These are phyloP conservation scores for Ustilago xerochloae DNA, from an alignment of 1,284 basidiomycete genomes.

Conservation along the genomic window DNA sequence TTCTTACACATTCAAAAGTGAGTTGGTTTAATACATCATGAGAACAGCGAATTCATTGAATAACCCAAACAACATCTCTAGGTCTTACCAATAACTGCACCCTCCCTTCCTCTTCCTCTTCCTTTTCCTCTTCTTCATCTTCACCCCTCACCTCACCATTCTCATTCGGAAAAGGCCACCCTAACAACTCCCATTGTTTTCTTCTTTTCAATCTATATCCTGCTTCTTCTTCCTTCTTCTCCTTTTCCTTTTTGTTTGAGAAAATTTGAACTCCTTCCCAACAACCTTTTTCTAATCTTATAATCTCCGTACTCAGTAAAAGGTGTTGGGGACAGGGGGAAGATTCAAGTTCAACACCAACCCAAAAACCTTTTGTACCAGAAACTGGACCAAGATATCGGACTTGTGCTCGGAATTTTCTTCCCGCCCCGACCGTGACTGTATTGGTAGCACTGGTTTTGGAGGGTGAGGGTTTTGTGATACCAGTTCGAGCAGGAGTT, in stretches of 20 bases:
- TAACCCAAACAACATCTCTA: slow-evolving; percentile 52
- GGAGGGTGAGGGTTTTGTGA: background rate
- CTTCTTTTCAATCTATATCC: background rate
- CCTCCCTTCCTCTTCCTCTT: background rate
- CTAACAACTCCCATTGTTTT: background rate
- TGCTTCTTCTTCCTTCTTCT: background rate
- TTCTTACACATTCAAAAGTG: no score
- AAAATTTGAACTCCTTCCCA: slow-evolving; percentile 84
- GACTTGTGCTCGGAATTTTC: slow-evolving; percentile 43
- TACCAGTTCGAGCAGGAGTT: background rate
- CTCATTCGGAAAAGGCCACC: no score
- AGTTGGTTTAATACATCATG: background rate
- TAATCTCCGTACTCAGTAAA: background rate
- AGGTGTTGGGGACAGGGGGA: slow-evolving; percentile 8
- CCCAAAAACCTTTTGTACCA: slow-evolving; percentile 37
- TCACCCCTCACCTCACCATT: no score
- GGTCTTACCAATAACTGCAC: slow-evolving; percentile 45
- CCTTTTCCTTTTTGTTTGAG: slow-evolving; percentile 68
- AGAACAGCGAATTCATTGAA: slow-evolving; percentile 8
- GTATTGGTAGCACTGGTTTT: background rate
- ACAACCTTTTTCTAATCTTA: slow-evolving; percentile 73
- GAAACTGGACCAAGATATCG: slow-evolving; percentile 55
- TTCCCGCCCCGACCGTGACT: background rate
- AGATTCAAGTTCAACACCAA: slow-evolving; percentile 50
- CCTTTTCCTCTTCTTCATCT: background rate